A percentile compares a stretch with the other conserved stretches of the same genome.
These are phyloP conservation scores for Sechiopsis laciniata DNA, from an alignment of 306 rosid species.

Conservation along the genomic window DNA sequence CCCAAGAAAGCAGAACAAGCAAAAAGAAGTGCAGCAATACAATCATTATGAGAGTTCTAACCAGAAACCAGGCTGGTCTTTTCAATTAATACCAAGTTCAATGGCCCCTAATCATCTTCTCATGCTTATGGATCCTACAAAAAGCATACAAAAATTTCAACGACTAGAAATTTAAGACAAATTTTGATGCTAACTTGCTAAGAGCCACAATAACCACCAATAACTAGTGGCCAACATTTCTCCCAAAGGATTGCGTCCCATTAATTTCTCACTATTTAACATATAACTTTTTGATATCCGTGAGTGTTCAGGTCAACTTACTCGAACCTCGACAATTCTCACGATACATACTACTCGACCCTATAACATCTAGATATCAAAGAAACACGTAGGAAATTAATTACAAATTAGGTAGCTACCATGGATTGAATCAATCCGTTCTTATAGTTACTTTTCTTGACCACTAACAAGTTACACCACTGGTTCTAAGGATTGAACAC, in stretches of 20 bases:
- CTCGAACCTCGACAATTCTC: too few species aligned
- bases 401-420: too few species aligned
- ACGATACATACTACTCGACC: too few species aligned
- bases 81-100: slow-evolving; percentile 14
- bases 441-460: too few species aligned
- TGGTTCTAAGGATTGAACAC: slow-evolving; percentile 12
- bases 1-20: slow-evolving; percentile 27
- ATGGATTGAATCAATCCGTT: too few species aligned
- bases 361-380: too few species aligned
- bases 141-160: slow-evolving; percentile 24
- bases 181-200: slow-evolving; percentile 25
- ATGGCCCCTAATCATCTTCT: slow-evolving; percentile 4
- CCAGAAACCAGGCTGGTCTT: not conserved
- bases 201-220: slow-evolving; percentile 57
- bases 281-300: not conserved
- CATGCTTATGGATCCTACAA: not conserved
- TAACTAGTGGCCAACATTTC: slow-evolving; percentile 61
- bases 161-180: slow-evolving; percentile 31
- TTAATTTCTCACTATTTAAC: slow-evolving; percentile 31
- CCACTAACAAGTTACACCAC: slow-evolving; percentile 17
- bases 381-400: too few species aligned
- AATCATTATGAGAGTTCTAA: not conserved
- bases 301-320: too few species aligned
- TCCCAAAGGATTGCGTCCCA: slow-evolving; percentile 34
- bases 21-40: slow-evolving; percentile 11